These are phyloP conservation scores for Polyporus arcularius DNA, from an alignment of 768 basidiomycete species.

Conservation along the genomic window DNA sequence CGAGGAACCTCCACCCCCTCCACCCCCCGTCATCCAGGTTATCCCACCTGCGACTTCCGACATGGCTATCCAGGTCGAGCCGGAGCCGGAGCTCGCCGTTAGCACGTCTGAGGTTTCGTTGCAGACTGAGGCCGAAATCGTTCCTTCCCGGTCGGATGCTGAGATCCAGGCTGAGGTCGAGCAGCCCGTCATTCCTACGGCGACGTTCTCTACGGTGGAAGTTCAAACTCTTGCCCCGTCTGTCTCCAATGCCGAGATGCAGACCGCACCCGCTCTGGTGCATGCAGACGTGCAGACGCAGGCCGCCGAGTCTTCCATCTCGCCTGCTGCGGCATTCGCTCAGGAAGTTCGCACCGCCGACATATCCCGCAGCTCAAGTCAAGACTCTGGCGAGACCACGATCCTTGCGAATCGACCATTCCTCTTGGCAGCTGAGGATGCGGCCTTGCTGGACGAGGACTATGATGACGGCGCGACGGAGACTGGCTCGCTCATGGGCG, in stretches of 20 bases:
- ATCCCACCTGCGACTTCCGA: conserved; percentile 32
- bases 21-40: conserved; percentile 26
- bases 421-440: conserved; percentile 13
- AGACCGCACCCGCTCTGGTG: conserved; percentile 26
- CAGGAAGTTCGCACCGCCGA: neutral
- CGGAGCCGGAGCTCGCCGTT: conserved; percentile 22
- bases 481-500: conserved; percentile 51
- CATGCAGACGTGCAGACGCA: conserved; percentile 28
- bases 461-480: conserved; percentile 49
- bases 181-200: conserved; percentile 18
- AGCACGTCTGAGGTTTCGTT: conserved; percentile 28
- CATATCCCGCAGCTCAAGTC: conserved; percentile 2
- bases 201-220: conserved; percentile 26
- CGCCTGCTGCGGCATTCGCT: conserved; percentile 12
- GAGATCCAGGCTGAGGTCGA: conserved; percentile 50
- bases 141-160: conserved; percentile 41
- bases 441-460: conserved; percentile 38
- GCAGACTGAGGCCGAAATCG: conserved; percentile 33
- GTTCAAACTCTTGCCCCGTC: conserved; percentile 11
- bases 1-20: conserved; percentile 36
- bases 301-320: neutral
- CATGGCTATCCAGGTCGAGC: conserved; percentile 37
- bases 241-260: conserved; percentile 32
- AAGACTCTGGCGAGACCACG: conserved; percentile 34
- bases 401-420: conserved; percentile 20